Conservation (phyloP, 257 asterid species). For the Penstemon newberryi region DNA sequence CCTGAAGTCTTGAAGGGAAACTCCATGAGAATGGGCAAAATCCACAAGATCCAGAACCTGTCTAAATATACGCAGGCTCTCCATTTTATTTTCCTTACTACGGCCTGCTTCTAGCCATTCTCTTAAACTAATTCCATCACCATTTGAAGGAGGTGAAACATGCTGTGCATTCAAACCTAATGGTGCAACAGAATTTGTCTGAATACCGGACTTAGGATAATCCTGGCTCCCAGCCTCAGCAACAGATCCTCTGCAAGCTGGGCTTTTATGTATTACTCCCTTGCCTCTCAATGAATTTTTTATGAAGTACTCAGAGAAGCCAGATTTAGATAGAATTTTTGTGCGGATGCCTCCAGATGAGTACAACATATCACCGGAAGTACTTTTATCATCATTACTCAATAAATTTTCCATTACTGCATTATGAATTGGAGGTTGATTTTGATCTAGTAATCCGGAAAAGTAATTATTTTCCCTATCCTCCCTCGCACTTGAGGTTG, state of each 20-base stretch:
- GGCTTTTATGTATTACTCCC: constrained; percentile 60
- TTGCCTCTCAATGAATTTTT: constrained; percentile 78
- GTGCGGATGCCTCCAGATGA: constrained; percentile 75
- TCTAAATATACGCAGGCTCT: constrained; percentile 68
- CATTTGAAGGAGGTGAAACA: constrained; percentile 37
- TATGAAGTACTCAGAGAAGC: constrained; percentile 71
- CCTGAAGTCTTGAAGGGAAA: constrained; percentile 55
- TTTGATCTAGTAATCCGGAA: constrained; percentile 51
- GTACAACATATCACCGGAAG: constrained; percentile 37
- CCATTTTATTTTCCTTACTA: constrained; percentile 52
- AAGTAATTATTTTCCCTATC: constrained; percentile 48
- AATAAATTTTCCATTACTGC: constrained; percentile 36
- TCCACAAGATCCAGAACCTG: constrained; percentile 82
- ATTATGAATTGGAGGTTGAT: constrained; percentile 37
- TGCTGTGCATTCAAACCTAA: constrained; percentile 38
- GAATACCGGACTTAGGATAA: constrained; percentile 34
- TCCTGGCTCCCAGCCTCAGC: constrained; percentile 34
- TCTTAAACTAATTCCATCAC: constrained; percentile 66
- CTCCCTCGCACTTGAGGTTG: constrained; percentile 52
- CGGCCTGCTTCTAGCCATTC: constrained; percentile 67
- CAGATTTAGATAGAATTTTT: constrained; percentile 77
- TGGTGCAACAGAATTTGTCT: constrained; percentile 41
- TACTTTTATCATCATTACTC: constrained; percentile 41
- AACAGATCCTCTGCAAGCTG: constrained; percentile 41
- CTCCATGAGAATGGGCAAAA: constrained; percentile 70